Evolutionary conservation across 2,329 filamentous ascomycete species (phyloP).

Genomic region (Paraconiothyrium brasiliense): DNA sequence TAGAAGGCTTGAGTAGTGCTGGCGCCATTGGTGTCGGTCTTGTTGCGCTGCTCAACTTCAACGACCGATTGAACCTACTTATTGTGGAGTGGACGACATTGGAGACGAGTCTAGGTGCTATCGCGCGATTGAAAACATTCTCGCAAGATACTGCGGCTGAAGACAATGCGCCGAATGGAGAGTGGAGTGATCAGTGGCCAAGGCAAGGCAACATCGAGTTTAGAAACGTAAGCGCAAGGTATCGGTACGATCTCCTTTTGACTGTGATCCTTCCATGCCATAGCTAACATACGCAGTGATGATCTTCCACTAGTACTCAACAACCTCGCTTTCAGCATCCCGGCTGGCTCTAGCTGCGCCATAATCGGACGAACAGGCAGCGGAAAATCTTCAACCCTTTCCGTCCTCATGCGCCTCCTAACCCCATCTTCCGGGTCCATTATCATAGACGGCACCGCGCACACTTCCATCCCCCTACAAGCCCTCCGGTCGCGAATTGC

Average conservation of each 20-base stretch:
- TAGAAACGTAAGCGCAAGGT: slow-evolving; percentile 40
- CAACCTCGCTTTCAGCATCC: slow-evolving; percentile 8
- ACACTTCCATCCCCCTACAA: slow-evolving; percentile 5
- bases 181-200: slow-evolving; percentile 24
- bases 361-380: slow-evolving; percentile 14
- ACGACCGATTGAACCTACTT: slow-evolving; percentile 56
- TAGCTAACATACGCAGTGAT: slow-evolving; percentile 2
- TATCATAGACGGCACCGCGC: slow-evolving; percentile 50
- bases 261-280: neutral
- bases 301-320: neutral
- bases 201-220: slow-evolving; percentile 49
- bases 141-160: slow-evolving; percentile 53
- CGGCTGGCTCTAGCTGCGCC: slow-evolving; percentile 9
- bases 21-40: slow-evolving; percentile 61
- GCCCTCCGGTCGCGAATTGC: slow-evolving; percentile 9
- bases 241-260: slow-evolving; percentile 30
- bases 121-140: slow-evolving; percentile 62
- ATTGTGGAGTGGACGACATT: slow-evolving; percentile 62
- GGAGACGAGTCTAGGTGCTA: slow-evolving; percentile 64
- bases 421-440: slow-evolving; percentile 51
- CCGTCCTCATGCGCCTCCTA: slow-evolving; percentile 56
- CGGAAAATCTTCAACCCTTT: slow-evolving; percentile 58
- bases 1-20: slow-evolving; percentile 49
- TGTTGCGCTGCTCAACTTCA: slow-evolving; percentile 61
- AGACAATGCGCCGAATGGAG: slow-evolving; percentile 37